Conservation (phyloP, 2,329 filamentous ascomycete genomes). For the Didymella lethalis region DNA sequence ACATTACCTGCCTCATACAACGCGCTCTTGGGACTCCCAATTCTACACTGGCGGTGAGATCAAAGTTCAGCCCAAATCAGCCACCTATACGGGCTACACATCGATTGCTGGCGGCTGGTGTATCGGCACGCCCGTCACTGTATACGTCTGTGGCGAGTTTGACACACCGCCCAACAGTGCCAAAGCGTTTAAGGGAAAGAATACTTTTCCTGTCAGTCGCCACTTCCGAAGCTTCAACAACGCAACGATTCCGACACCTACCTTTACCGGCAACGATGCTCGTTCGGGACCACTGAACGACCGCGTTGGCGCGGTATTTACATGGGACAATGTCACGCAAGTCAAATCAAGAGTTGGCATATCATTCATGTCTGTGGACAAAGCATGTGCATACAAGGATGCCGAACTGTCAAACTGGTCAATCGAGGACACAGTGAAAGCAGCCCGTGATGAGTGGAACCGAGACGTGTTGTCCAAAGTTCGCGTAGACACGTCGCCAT, state of each 20-base stretch:
- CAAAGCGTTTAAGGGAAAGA: slow-evolving; percentile 44
- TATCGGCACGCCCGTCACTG: slow-evolving; percentile 46
- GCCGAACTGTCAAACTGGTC: slow-evolving; percentile 56
- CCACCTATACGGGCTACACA: slow-evolving; percentile 44
- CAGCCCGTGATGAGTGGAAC: slow-evolving; percentile 58
- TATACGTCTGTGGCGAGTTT: slow-evolving; percentile 50
- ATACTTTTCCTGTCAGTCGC: slow-evolving; percentile 49
- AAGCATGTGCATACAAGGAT: slow-evolving; percentile 60
- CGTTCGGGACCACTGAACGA: slow-evolving; percentile 48
- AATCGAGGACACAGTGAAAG: slow-evolving; percentile 51
- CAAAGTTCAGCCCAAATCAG: slow-evolving; percentile 41
- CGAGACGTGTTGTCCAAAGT: slow-evolving; percentile 67
- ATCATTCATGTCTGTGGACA: slow-evolving; percentile 55
- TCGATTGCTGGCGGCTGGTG: slow-evolving; percentile 51
- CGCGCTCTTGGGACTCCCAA: slow-evolving; percentile 47
- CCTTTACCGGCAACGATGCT: slow-evolving; percentile 37
- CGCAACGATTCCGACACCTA: slow-evolving; percentile 40
- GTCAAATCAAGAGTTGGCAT: slow-evolving; percentile 62
- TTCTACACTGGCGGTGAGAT: slow-evolving; percentile 49
- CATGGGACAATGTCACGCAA: slow-evolving; percentile 51
- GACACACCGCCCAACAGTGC: slow-evolving; percentile 35
- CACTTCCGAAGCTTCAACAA: slow-evolving; percentile 46
- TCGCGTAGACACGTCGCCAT: slow-evolving; percentile 37
- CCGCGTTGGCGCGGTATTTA: slow-evolving; percentile 62
- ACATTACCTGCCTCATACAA: slow-evolving; percentile 52